Percentiles rank a stretch among this genome's conserved stretches.
These are phyloP conservation scores for Diplodia scrobiculata DNA, from an alignment of 2,329 filamentous ascomycete genomes.

Conservation along the genomic window DNA sequence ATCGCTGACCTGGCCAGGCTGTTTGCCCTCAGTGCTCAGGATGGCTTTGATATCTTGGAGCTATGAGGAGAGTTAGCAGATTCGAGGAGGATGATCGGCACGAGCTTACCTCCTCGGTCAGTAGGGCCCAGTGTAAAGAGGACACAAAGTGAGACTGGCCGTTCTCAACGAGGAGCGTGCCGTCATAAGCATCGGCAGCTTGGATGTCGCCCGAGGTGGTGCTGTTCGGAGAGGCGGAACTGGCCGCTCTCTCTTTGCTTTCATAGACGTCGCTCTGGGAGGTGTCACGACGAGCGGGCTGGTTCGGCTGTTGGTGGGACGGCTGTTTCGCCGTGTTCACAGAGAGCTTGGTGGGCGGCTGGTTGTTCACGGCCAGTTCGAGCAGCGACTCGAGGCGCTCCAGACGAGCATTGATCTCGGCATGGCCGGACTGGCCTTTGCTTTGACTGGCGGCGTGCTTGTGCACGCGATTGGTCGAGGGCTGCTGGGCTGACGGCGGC, in stretches of 20 bases:
- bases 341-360: slow-evolving; percentile 7
- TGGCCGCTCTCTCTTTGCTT: slow-evolving; percentile 8
- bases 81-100: slow-evolving; percentile 1
- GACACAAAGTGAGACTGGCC: slow-evolving; percentile 47
- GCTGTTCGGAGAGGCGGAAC: slow-evolving; percentile 30
- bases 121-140: slow-evolving; percentile 45
- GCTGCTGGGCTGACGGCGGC: slow-evolving; percentile 3
- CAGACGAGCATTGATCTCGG: slow-evolving; percentile 43
- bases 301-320: not conserved
- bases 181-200: slow-evolving; percentile 42
- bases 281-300: slow-evolving; percentile 24
- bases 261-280: slow-evolving; percentile 32
- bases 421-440: slow-evolving; percentile 34
- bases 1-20: not conserved
- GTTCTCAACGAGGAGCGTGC: slow-evolving; percentile 43
- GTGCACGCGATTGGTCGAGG: slow-evolving; percentile 22
- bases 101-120: slow-evolving; percentile 43
- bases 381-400: slow-evolving; percentile 44
- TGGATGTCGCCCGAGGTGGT: slow-evolving; percentile 36
- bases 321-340: not conserved
- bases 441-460: slow-evolving; percentile 10
- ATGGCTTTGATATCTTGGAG: slow-evolving; percentile 30
- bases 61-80: slow-evolving; percentile 3
- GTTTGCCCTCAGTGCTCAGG: slow-evolving; percentile 15
- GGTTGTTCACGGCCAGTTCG: slow-evolving; percentile 31